Evolutionary conservation across 2,329 filamentous ascomycete species (phyloP), one percentile per base, ranked within the genome.

Genomic region (Pseudonectria foliicola): DNA sequence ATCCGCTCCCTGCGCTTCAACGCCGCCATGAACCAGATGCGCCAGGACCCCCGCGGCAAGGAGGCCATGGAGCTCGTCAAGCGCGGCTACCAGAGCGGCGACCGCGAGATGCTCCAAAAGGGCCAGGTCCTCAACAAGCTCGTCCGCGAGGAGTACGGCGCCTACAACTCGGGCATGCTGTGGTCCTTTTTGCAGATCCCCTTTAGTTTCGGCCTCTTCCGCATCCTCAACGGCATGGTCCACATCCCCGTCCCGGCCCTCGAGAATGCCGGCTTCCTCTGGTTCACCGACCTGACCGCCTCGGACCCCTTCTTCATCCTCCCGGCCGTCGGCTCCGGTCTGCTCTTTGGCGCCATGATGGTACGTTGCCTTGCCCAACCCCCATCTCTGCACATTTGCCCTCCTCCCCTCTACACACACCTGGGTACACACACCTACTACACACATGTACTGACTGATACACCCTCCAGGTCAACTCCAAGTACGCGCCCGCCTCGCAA

Each of bases 141-240:
- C 52, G 52, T 66, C 29, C 48, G 54, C 26, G 42, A 63, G 44
- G 48, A 60, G 43, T 59, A 66, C 33, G 54, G 53, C 12, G 57
- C 58, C 23, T 55, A 50, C 35, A 55, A 54, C 33, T 33, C 42
- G 25, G 53, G 54, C 43, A 56, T 63, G 40, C 34, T 62, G 23
- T 65, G 63, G 62, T 48, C 56, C 11, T 52, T 68, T 27, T 30
- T 61, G 4, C 65, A 72, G 49, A 51, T 82, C 10, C 80, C 88
- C 5, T 68, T 94, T 44, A 84, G 82, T 41, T 87, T 79, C 58
- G 87, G 88, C 50, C 80, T 83, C 40, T 96, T 90, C 69, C 77
- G 84, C 40, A 67, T 90, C 29, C 59, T 93, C 44, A 73, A 77
- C 34, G 80, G 72, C 46, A 93, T 95, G 83, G 62, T 77, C 2